Conservation (phyloP, 352 stramenopile species). For the Phytophthora idaei region DNA sequence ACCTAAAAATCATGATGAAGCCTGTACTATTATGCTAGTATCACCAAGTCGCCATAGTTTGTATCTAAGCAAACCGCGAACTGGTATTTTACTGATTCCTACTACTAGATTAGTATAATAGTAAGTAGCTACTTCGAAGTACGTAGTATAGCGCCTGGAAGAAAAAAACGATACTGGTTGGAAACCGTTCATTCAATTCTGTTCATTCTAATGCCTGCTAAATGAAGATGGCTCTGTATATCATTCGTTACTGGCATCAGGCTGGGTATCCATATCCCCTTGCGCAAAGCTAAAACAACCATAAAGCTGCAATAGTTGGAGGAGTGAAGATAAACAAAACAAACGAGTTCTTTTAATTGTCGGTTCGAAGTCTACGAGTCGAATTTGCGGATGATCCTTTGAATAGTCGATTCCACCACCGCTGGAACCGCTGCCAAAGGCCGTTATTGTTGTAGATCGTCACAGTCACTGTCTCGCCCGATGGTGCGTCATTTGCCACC, state of each 20-base stretch:
- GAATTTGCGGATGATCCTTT: constrained; percentile 1
- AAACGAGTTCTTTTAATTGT: neutral
- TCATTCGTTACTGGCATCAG: neutral
- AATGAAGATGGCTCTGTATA: neutral
- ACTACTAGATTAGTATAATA: no score
- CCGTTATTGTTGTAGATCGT: constrained; percentile 38
- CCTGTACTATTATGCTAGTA: no score
- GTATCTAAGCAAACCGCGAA: no score
- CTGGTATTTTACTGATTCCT: no score
- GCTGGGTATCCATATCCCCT: neutral
- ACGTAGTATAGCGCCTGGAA: no score
- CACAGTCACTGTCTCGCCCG: constrained; percentile 17
- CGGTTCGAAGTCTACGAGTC: constrained; percentile 2
- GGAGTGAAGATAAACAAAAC: neutral
- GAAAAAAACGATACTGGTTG: no score
- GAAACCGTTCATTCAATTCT: neutral
- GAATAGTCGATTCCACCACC: constrained; percentile 28
- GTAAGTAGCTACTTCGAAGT: no score
- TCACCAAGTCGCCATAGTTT: no score
- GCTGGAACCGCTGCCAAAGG: constrained; percentile 26
- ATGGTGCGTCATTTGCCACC: constrained; percentile 3
- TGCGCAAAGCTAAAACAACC: neutral
- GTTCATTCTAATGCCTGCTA: neutral
- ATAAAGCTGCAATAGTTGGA: neutral
- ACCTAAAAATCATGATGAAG: no score